Percentiles rank a stretch among this genome's conserved stretches.
Evolutionary conservation across 768 basidiomycete species (phyloP).

Genomic region (Rubroboletus pulcherrimus): DNA sequence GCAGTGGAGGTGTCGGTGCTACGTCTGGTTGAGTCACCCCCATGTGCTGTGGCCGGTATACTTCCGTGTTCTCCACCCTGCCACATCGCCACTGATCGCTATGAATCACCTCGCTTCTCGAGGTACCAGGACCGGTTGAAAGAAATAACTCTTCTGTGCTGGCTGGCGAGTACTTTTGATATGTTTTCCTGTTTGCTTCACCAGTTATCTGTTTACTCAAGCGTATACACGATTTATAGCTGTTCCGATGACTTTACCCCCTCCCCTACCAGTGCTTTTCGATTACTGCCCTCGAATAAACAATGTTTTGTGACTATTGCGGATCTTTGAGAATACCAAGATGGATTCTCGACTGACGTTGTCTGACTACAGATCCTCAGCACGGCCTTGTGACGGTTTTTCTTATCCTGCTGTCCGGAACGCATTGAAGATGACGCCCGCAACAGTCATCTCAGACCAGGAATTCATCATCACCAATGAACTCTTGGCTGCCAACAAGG

Average conservation of each 20-base stretch:
- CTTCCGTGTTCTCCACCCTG: constrained; percentile 12
- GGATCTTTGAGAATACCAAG: not conserved
- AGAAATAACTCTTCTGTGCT: constrained; percentile 17
- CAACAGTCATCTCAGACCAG: not conserved
- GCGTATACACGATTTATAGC: constrained; percentile 19
- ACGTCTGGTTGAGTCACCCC: constrained; percentile 19
- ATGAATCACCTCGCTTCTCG: constrained; percentile 15
- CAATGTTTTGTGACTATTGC: constrained; percentile 10
- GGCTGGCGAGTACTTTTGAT: constrained; percentile 19
- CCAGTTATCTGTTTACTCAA: constrained; percentile 19
- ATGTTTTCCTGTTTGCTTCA: constrained; percentile 11
- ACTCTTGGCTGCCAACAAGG: not conserved
- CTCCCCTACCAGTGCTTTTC: constrained; percentile 15
- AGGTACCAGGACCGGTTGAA: constrained; percentile 26
- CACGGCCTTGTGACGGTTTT: too few species aligned
- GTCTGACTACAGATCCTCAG: not conserved
- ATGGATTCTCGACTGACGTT: not conserved
- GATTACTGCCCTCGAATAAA: constrained; percentile 21
- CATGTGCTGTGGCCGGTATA: constrained; percentile 18
- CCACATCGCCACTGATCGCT: constrained; percentile 22
- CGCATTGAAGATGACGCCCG: not conserved
- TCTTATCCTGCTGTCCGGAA: not conserved
- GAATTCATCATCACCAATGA: not conserved
- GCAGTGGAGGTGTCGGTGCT: constrained; percentile 24
- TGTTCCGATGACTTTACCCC: constrained; percentile 10